phyloP scores from a whole-genome alignment of 805 yeast species.

The Wickerhamiella musiphila region DNA sequence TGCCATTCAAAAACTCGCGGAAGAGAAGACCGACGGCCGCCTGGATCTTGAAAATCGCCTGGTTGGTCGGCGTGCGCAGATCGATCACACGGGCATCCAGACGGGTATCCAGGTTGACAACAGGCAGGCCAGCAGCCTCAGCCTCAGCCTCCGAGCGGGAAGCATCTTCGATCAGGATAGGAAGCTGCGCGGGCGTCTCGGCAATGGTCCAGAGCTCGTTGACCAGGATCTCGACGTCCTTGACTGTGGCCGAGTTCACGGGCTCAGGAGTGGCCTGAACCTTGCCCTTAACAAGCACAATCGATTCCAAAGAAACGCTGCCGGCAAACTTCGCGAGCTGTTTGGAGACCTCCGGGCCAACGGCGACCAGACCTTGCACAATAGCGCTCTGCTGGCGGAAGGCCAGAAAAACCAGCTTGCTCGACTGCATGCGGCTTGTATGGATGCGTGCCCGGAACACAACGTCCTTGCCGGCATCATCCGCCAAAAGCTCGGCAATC shows the following conservation, averaged over 20 bases:
- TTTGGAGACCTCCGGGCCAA: conserved; percentile 60
- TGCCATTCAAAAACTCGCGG: conserved; percentile 62
- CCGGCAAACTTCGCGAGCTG: conserved; percentile 96
- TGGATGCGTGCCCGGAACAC: conserved; percentile 89
- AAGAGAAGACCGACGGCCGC: conserved; percentile 76
- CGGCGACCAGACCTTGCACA: conserved; percentile 70
- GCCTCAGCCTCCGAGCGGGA: conserved; percentile 73
- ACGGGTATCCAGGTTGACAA: conserved; percentile 91
- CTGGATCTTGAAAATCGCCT: conserved; percentile 89
- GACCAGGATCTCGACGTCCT: conserved; percentile 73
- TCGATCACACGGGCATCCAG: conserved; percentile 91
- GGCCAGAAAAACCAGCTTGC: conserved; percentile 77
- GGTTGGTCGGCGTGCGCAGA: conserved; percentile 90
- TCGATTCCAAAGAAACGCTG: conserved; percentile 68
- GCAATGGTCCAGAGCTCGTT: conserved; percentile 57
- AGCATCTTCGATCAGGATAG: conserved; percentile 92
- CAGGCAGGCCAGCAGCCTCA: conserved; percentile 77
- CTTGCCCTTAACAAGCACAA: conserved; percentile 76
- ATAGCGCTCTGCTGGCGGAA: conserved; percentile 77
- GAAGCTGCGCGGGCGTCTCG: conserved; percentile 83
- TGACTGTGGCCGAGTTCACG: conserved; percentile 79
- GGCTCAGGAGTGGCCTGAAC: conserved; percentile 74
- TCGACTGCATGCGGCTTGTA: conserved; percentile 87
- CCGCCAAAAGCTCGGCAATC: conserved; percentile 34
- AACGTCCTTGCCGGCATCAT: conserved; percentile 56